Evolutionary conservation across 768 basidiomycete genomes (phyloP).

Genomic region (Ramaria sp.): DNA sequence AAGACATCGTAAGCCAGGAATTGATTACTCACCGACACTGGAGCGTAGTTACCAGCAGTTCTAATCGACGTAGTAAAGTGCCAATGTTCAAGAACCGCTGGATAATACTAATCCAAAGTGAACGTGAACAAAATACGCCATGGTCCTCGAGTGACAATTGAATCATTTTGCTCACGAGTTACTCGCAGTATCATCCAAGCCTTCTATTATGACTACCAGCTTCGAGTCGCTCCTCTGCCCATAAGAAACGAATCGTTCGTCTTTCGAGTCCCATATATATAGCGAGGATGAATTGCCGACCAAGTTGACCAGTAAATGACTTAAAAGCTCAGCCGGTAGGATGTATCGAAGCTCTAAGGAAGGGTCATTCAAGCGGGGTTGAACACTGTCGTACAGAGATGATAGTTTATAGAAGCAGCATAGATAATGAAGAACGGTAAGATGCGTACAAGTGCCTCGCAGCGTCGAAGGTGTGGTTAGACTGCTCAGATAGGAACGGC

Average conservation of each 20-base stretch:
- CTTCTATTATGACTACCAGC: slow-evolving; percentile 37
- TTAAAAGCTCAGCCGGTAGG: slow-evolving; percentile 35
- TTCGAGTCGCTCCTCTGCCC: slow-evolving; percentile 24
- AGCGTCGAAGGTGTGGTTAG: slow-evolving; percentile 36
- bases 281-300: slow-evolving; percentile 60
- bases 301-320: slow-evolving; percentile 42
- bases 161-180: slow-evolving; percentile 32
- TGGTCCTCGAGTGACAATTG: neutral
- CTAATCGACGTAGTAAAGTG: slow-evolving; percentile 53
- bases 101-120: slow-evolving; percentile 34
- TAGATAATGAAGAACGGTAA: neutral
- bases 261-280: slow-evolving; percentile 46
- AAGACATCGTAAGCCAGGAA: neutral
- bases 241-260: slow-evolving; percentile 47
- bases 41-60: slow-evolving; percentile 37
- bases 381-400: slow-evolving; percentile 29
- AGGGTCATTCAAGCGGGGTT: slow-evolving; percentile 32
- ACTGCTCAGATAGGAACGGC: slow-evolving; percentile 63
- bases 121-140: neutral
- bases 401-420: neutral
- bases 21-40: slow-evolving; percentile 34
- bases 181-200: slow-evolving; percentile 45
- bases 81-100: slow-evolving; percentile 60
- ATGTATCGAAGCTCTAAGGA: slow-evolving; percentile 31
- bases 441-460: slow-evolving; percentile 48